Evolutionary conservation across 257 asterid genomes (phyloP).

Genomic region (Gentiana macrophylla): DNA sequence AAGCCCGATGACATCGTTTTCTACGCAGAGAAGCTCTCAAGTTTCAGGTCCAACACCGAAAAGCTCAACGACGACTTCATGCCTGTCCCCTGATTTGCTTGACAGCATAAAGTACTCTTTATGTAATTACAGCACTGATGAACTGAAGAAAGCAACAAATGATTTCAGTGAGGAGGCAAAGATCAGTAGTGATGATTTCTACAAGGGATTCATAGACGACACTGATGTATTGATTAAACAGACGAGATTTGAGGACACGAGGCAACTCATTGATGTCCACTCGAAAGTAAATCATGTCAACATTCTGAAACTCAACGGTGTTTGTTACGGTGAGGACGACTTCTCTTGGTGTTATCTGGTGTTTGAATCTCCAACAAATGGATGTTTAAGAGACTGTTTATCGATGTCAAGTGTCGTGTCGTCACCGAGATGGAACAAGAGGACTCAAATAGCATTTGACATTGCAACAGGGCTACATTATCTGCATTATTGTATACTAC

Average conservation of each 20-base stretch:
- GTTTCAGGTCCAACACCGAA: constrained; percentile 30
- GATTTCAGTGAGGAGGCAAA: constrained; percentile 22
- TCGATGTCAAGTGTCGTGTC: constrained; percentile 8
- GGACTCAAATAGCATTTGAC: constrained; percentile 65
- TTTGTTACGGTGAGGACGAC: constrained; percentile 41
- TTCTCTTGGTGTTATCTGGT: constrained; percentile 40
- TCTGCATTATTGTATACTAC: constrained; percentile 49
- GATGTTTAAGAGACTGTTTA: constrained; percentile 46
- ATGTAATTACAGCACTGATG: constrained; percentile 36
- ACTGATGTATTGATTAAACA: constrained; percentile 38
- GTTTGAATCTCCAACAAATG: constrained; percentile 50
- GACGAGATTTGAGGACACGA: constrained; percentile 33
- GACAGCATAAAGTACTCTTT: constrained; percentile 48
- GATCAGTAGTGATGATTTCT: constrained; percentile 25
- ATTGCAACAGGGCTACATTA: constrained; percentile 59
- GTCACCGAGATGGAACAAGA: constrained; percentile 34
- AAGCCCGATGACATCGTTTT: constrained; percentile 30
- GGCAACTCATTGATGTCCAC: constrained; percentile 44
- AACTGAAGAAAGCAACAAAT: constrained; percentile 32
- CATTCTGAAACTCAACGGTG: constrained; percentile 53
- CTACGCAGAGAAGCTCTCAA: constrained; percentile 39
- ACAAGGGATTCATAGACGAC: constrained; percentile 36
- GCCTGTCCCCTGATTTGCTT: constrained; percentile 65
- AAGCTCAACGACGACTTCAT: constrained; percentile 35
- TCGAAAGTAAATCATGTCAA: constrained; percentile 64